Percentiles rank a stretch among this genome's conserved stretches.
These are phyloP conservation scores for Arxiozyma slooffiae DNA, from an alignment of 1,139 yeast genomes.

Conservation along the genomic window DNA sequence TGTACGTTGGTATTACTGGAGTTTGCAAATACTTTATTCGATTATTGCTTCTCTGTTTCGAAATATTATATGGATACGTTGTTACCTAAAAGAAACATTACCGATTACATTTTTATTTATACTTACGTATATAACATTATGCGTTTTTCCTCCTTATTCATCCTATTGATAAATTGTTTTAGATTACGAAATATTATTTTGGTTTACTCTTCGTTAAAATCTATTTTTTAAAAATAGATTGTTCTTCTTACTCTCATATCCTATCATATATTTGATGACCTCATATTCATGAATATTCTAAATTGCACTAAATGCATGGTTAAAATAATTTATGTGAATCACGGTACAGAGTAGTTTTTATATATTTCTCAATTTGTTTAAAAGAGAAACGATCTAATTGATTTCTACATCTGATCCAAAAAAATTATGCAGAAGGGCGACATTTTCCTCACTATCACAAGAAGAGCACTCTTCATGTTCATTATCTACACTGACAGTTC, in stretches of 20 bases:
- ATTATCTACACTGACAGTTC: background rate
- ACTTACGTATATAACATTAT: too few relatives aligned
- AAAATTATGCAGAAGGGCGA: constrained; percentile 8
- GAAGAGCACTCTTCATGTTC: background rate
- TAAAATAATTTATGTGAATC: too few relatives aligned
- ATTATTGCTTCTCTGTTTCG: background rate
- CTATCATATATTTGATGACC: background rate
- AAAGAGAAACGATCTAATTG: background rate
- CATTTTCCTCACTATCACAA: background rate
- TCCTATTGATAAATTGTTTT: too few relatives aligned
- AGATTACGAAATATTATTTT: too few relatives aligned
- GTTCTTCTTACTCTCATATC: background rate
- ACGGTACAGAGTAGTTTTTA: background rate
- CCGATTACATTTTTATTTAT: background rate
- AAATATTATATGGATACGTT: background rate
- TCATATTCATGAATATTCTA: too few relatives aligned
- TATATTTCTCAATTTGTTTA: constrained; percentile 1
- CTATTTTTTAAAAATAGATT: too few relatives aligned
- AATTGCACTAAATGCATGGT: background rate
- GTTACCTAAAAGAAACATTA: too few relatives aligned
- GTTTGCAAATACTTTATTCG: constrained; percentile 9
- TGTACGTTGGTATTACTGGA: constrained; percentile 55
- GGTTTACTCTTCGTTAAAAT: background rate
- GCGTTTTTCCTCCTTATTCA: too few relatives aligned
- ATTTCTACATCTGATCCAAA: constrained; percentile 22